These are phyloP conservation scores for Fennellomyces sp. DNA, from an alignment of 371 early-diverging fungal species.

Conservation along the genomic window DNA sequence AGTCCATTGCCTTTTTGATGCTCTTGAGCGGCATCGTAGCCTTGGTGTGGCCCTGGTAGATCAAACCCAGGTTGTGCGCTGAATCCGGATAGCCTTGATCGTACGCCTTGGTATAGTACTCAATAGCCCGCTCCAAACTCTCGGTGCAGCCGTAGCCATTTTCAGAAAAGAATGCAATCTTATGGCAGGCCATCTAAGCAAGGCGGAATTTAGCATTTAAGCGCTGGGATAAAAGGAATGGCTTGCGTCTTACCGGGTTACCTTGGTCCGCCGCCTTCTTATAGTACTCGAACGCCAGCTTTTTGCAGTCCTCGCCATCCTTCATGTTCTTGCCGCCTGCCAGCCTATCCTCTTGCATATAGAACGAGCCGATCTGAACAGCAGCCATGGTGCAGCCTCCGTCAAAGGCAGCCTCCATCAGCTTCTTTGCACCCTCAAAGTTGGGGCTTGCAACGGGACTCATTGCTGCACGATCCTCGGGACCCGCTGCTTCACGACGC, in stretches of 20 bases:
- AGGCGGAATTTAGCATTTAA: too few relatives aligned
- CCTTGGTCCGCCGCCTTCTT: slow-evolving; percentile 53
- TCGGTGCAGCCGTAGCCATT: slow-evolving; percentile 46
- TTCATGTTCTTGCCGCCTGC: slow-evolving; percentile 54
- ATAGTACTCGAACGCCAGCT: slow-evolving; percentile 52
- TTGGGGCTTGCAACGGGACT: slow-evolving; percentile 60
- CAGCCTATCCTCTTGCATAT: slow-evolving; percentile 57
- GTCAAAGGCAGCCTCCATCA: slow-evolving; percentile 57
- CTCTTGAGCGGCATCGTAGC: slow-evolving; percentile 43
- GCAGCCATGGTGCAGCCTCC: slow-evolving; percentile 62
- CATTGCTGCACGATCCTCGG: slow-evolving; percentile 43
- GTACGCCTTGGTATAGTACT: slow-evolving; percentile 53
- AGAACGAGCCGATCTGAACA: slow-evolving; percentile 61
- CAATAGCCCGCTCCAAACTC: slow-evolving; percentile 47
- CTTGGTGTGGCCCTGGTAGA: slow-evolving; percentile 53
- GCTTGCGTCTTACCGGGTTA: slow-evolving; percentile 48
- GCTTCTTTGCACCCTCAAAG: slow-evolving; percentile 56
- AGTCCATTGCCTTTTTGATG: slow-evolving; percentile 51
- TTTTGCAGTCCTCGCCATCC: slow-evolving; percentile 53
- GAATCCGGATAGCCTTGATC: slow-evolving; percentile 64
- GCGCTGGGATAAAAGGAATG: not conserved
- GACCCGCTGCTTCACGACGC: slow-evolving; percentile 42
- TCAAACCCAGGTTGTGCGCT: slow-evolving; percentile 63
- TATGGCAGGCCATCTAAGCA: slow-evolving; percentile 63
- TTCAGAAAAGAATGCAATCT: slow-evolving; percentile 57